A percentile compares a stretch with the other conserved stretches of the same genome.
These are phyloP conservation scores for Botrytis aclada DNA, from an alignment of 2,329 filamentous ascomycete species.

Conservation along the genomic window DNA sequence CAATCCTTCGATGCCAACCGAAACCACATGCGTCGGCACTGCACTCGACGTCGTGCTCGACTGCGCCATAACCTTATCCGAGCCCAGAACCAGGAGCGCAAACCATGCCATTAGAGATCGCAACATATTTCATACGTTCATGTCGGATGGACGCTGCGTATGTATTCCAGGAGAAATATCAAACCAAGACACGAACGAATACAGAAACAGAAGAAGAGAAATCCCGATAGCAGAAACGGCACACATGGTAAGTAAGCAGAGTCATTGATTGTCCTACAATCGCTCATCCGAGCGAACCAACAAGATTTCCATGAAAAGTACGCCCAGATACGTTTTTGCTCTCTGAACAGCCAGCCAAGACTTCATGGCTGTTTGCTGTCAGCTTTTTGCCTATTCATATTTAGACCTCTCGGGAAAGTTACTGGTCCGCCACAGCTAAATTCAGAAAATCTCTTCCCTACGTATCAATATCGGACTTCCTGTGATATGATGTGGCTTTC, in stretches of 20 bases:
- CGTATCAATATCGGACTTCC: not conserved
- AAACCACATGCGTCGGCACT: constrained; percentile 10
- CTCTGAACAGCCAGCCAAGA: not conserved
- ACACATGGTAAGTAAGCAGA: constrained; percentile 3
- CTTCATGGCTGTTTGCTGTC: constrained; percentile 10
- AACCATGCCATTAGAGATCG: not conserved
- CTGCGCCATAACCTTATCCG: constrained; percentile 8
- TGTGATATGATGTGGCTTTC: not conserved
- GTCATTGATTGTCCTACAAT: constrained; percentile 8
- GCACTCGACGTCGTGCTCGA: constrained; percentile 10
- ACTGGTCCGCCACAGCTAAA: not conserved
- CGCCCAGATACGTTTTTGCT: not conserved
- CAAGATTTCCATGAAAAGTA: not conserved
- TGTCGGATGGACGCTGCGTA: not conserved
- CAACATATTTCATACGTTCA: constrained; percentile 12
- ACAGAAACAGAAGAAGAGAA: not conserved
- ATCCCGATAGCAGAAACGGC: not conserved
- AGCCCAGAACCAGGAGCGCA: not conserved
- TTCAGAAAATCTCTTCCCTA: not conserved
- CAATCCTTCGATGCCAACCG: constrained; percentile 22
- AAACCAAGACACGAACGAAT: not conserved
- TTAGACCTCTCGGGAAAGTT: not conserved
- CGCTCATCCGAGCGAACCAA: constrained; percentile 6
- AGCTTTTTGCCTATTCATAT: constrained; percentile 1
- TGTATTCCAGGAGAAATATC: not conserved